Evolutionary conservation across 345 rosid species (phyloP), one percentile per base, ranked within the genome.

Genomic region (Hirschfeldia incana): DNA sequence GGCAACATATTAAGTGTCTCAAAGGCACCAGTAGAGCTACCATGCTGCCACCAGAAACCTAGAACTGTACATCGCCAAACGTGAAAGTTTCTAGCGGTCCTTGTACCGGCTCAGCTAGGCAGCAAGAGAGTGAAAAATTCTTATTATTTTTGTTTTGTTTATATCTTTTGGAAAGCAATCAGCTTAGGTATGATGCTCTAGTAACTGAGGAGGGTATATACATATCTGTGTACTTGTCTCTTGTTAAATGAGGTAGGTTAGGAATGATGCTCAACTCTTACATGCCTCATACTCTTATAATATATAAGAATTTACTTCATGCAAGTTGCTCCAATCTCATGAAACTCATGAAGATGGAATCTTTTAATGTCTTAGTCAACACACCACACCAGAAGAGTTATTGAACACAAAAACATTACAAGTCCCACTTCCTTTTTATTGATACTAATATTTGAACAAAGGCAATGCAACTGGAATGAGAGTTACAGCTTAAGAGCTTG

Each of bases 401-500:
- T 49, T n/a, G 4, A 57, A 8, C 9, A 58, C 62, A 68, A 60
- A 36, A 36, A 62, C 75, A 55, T 79, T 2, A 68, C 82, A 74
- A 69, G 70, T 74, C 66, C 66, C 66, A 29, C 60, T 62, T 55
- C 53, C 60, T 74, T 80, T 44, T 49, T 74, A 73, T 79, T 79
- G 61, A 53, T 69, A 80, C 72, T 63, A 69, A 42, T 30, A 74
- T 49, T 62, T 74, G 66, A 78, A 62, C 75, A 62, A 51, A 51
- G 42, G 11, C 69, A 51, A 59, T 44, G 42, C 15, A 67, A 46
- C 26, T 69, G 76, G 34, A 80, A 21, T 21, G 53, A 64, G 44
- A 68, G 62, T 72, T 81, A 81, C 21, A 85, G 85, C 16, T 70
- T 76, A 46, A 89, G 91, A 32, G 94, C 97, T 79, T 86, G 89